Conservation (phyloP, 106 monocot genomes). For the Dendrobium officinale region DNA sequence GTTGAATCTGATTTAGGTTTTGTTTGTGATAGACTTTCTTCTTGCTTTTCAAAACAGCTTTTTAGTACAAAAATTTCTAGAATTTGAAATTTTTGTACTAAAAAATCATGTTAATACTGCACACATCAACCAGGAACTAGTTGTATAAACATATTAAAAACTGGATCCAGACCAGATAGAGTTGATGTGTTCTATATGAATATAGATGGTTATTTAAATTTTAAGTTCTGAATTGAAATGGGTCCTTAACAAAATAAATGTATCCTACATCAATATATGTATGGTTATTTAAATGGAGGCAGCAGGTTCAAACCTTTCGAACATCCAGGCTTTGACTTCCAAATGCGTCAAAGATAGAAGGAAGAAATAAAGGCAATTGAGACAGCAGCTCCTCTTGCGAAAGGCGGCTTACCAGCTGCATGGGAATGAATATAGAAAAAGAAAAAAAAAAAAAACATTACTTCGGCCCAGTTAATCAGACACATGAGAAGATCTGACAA, state of each 20-base stretch:
- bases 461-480: neutral
- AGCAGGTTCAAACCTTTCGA: conserved; percentile 56
- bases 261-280: neutral
- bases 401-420: conserved; percentile 78
- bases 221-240: neutral
- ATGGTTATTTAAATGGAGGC: neutral
- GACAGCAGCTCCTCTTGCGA: conserved; percentile 82
- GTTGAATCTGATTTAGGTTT: too few species aligned
- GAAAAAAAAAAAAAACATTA: neutral
- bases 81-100: too few species aligned
- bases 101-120: neutral
- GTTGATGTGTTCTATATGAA: too few species aligned
- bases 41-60: too few species aligned
- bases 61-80: too few species aligned
- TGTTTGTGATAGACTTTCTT: too few species aligned
- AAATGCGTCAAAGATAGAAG: conserved; percentile 95
- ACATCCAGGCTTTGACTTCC: conserved; percentile 91
- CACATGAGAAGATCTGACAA: too few species aligned
- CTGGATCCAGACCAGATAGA: too few species aligned
- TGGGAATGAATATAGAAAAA: neutral
- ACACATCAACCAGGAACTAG: neutral
- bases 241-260: neutral
- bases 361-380: conserved; percentile 87
- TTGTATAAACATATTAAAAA: neutral
- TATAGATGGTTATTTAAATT: neutral